Conservation (phyloP, 331 rosid genomes). For the Acacia concinna region DNA sequence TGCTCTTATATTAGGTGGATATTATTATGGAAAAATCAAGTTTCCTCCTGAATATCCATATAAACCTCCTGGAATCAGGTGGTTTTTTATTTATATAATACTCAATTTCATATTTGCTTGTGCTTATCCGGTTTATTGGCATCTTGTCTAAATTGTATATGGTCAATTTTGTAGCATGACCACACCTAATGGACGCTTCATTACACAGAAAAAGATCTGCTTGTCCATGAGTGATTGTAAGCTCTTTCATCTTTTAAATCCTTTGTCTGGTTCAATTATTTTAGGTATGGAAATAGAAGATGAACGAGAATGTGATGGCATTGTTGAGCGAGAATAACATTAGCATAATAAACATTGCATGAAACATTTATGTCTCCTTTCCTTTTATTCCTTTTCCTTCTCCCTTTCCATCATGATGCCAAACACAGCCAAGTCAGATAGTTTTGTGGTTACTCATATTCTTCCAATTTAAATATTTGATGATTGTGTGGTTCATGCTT, state of each 20-base stretch:
- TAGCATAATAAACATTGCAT: not conserved
- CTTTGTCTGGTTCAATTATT: not conserved
- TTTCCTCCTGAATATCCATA: slow-evolving; percentile 93
- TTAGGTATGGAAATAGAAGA: not conserved
- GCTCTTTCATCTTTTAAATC: slow-evolving; percentile 33
- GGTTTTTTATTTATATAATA: slow-evolving; percentile 23
- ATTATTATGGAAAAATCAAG: slow-evolving; percentile 89
- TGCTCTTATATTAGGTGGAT: slow-evolving; percentile 64
- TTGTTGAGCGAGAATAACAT: not conserved
- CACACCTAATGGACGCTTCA: slow-evolving; percentile 94
- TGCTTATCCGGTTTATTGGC: not conserved
- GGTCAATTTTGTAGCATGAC: slow-evolving; percentile 67
- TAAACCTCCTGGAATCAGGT: slow-evolving; percentile 99
- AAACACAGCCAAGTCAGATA: not conserved
- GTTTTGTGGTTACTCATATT: slow-evolving; percentile 20
- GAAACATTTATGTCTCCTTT: not conserved
- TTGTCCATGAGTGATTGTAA: slow-evolving; percentile 98
- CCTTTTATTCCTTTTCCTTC: not conserved
- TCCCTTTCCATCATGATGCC: not conserved
- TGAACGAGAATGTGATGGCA: not conserved
- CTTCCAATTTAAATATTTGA: slow-evolving; percentile 25
- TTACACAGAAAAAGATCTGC: slow-evolving; percentile 92
- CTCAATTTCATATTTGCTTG: not conserved
- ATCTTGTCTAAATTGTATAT: slow-evolving; percentile 18
- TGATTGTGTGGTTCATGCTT: slow-evolving; percentile 26